These are phyloP conservation scores for Mentha longifolia DNA, from an alignment of 257 asterid genomes.

Conservation along the genomic window DNA sequence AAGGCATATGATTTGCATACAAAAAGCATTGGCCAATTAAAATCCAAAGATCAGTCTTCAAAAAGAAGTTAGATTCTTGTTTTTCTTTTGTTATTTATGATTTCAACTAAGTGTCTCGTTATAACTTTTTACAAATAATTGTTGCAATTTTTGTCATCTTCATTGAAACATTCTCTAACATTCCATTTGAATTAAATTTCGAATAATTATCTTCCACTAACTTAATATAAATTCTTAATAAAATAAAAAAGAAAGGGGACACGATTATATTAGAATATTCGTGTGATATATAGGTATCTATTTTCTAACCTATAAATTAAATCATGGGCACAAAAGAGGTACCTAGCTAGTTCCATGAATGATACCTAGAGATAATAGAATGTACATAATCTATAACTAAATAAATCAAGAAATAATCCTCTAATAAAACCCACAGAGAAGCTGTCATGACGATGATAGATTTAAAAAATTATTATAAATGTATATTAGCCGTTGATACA, in stretches of 20 bases:
- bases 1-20: constrained; percentile 20
- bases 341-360: background rate
- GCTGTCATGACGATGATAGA: too few relatives aligned
- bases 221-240: too few relatives aligned
- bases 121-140: background rate
- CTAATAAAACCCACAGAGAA: too few relatives aligned
- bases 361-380: background rate
- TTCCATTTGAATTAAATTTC: background rate
- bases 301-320: background rate
- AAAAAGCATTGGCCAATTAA: constrained; percentile 25
- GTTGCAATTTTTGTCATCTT: background rate
- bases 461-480: too few relatives aligned
- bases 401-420: too few relatives aligned
- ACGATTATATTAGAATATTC: too few relatives aligned
- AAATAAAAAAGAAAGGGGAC: too few relatives aligned
- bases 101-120: background rate
- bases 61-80: constrained; percentile 28
- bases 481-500: too few relatives aligned
- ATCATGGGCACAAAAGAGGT: background rate
- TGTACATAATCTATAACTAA: too few relatives aligned
- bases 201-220: too few relatives aligned
- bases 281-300: background rate
- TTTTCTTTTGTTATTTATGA: background rate
- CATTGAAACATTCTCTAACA: background rate
- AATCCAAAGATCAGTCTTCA: constrained; percentile 22